A percentile compares a stretch with the other conserved stretches of the same genome.
Evolutionary conservation across 371 early-diverging fungal genomes (phyloP).

Genomic region (Mucor piriformis): DNA sequence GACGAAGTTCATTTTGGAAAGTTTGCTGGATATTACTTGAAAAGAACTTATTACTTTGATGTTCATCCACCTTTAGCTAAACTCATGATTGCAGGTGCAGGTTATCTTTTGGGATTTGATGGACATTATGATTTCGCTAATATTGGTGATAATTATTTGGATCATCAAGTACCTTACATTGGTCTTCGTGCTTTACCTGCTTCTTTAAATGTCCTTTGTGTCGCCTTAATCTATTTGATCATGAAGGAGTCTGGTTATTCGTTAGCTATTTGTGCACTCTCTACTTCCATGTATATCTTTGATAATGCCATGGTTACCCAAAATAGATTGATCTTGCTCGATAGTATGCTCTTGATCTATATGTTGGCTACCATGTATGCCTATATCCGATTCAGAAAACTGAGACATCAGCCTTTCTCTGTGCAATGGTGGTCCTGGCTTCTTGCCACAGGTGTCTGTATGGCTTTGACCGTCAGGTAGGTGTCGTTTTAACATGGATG

Average conservation of each 20-base stretch:
- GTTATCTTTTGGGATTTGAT: constrained; percentile 88
- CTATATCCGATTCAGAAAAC: constrained; percentile 87
- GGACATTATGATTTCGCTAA: constrained; percentile 93
- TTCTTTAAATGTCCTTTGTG: constrained; percentile 75
- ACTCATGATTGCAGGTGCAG: constrained; percentile 88
- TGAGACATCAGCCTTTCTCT: constrained; percentile 70
- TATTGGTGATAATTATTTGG: constrained; percentile 90
- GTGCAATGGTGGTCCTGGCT: constrained; percentile 76
- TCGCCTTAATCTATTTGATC: constrained; percentile 81
- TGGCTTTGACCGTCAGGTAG: constrained; percentile 48
- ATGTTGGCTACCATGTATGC: constrained; percentile 79
- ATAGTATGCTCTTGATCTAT: constrained; percentile 91
- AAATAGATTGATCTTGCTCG: constrained; percentile 90
- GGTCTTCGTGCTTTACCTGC: constrained; percentile 84
- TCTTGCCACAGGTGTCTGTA: constrained; percentile 67
- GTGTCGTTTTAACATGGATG: too few relatives aligned
- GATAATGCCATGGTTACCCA: constrained; percentile 94
- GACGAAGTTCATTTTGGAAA: constrained; percentile 99
- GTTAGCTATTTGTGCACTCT: too few relatives aligned
- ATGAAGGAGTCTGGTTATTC: constrained; percentile 89
- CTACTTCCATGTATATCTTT: constrained; percentile 87
- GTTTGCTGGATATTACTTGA: constrained; percentile 96
- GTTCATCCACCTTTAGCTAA: constrained; percentile 99
- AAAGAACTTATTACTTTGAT: constrained; percentile 97
- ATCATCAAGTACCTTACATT: constrained; percentile 90